phyloP scores from a whole-genome alignment of 176 grass and related monocot genomes.

The Carex myosuroides region DNA sequence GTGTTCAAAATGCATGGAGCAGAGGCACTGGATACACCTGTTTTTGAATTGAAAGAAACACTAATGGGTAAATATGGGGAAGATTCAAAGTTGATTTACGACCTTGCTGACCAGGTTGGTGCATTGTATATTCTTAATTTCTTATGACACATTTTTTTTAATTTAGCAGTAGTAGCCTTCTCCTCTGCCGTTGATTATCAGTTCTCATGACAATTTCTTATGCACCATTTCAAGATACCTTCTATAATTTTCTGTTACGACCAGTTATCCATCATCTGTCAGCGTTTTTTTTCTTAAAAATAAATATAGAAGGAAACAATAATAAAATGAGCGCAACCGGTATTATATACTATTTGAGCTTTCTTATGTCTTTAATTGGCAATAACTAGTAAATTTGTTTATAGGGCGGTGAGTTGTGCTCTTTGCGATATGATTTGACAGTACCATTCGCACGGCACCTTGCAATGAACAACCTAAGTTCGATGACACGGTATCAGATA shows the following conservation, averaged over 20 bases:
- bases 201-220: not conserved
- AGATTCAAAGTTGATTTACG: slow-evolving; percentile 96
- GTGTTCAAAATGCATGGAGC: slow-evolving; percentile 98
- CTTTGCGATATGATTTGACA: slow-evolving; percentile 90
- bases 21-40: slow-evolving; percentile 84
- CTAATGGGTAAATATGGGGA: slow-evolving; percentile 99
- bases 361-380: not conserved
- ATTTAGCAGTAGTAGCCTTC: not conserved
- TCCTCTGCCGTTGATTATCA: not conserved
- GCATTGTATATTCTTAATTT: not conserved
- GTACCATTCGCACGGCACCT: slow-evolving; percentile 91
- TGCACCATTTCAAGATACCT: not conserved
- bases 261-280: not conserved
- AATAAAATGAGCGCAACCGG: not conserved
- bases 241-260: not conserved
- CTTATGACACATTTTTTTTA: not conserved
- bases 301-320: not conserved
- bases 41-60: slow-evolving; percentile 97
- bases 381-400: slow-evolving; percentile 10
- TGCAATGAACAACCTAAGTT: slow-evolving; percentile 80
- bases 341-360: not conserved
- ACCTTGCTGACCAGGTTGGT: slow-evolving; percentile 90
- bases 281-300: not conserved
- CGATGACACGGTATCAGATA: slow-evolving; percentile 94
- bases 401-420: slow-evolving; percentile 97